These are phyloP conservation scores for Russula sp. DNA, from an alignment of 768 basidiomycete species.

Conservation along the genomic window DNA sequence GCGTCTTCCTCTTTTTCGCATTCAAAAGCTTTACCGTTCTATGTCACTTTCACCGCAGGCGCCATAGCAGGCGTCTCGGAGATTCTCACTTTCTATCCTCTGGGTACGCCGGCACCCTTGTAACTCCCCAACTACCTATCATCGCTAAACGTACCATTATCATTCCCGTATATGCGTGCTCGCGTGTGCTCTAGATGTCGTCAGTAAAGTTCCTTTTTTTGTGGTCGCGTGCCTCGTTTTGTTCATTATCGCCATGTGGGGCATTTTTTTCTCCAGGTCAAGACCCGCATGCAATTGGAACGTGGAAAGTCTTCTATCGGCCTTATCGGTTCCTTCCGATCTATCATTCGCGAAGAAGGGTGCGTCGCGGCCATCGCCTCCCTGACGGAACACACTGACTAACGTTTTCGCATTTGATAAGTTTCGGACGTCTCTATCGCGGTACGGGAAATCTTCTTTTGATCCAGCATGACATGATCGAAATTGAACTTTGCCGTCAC, in stretches of 20 bases:
- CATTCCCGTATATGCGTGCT: not conserved
- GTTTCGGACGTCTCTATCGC: slow-evolving; percentile 79
- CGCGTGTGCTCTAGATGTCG: slow-evolving; percentile 57
- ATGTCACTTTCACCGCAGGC: slow-evolving; percentile 88
- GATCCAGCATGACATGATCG: not conserved
- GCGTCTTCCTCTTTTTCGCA: not conserved
- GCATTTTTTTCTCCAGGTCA: slow-evolving; percentile 51
- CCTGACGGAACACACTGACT: not conserved
- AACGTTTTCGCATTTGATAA: slow-evolving; percentile 34
- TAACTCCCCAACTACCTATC: slow-evolving; percentile 5
- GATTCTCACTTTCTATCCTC: slow-evolving; percentile 81
- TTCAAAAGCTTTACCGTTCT: slow-evolving; percentile 65
- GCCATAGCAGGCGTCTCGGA: slow-evolving; percentile 91
- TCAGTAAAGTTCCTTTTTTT: slow-evolving; percentile 35
- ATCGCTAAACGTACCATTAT: not conserved
- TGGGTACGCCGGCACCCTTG: slow-evolving; percentile 46
- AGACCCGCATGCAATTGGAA: slow-evolving; percentile 98
- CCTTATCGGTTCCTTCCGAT: slow-evolving; percentile 72
- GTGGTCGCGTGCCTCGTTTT: not conserved
- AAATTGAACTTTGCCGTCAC: not conserved
- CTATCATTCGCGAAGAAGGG: slow-evolving; percentile 91
- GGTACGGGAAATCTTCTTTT: slow-evolving; percentile 36
- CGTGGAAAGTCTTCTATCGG: slow-evolving; percentile 70
- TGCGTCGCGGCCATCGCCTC: slow-evolving; percentile 34
- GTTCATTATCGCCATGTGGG: not conserved